Conservation (phyloP, 768 basidiomycete genomes). For the Boletus reticulatus region DNA sequence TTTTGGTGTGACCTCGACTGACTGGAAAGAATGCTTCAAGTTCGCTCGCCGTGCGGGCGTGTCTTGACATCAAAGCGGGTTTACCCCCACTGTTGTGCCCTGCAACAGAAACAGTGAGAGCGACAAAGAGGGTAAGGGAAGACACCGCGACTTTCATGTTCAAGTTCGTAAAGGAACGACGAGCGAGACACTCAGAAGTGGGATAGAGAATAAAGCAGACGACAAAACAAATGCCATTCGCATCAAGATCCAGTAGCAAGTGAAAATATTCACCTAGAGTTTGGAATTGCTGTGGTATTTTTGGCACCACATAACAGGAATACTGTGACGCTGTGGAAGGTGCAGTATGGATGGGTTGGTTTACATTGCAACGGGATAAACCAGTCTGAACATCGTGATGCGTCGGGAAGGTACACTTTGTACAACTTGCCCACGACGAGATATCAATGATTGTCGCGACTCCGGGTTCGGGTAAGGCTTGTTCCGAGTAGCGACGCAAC, state of each 20-base stretch:
- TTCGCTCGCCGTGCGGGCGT: background rate
- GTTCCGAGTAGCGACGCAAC: too few relatives aligned
- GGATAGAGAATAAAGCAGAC: background rate
- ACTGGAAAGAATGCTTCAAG: background rate
- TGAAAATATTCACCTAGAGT: background rate
- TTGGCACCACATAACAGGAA: background rate
- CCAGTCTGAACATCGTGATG: too few relatives aligned
- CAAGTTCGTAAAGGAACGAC: background rate
- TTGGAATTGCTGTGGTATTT: conserved; percentile 3
- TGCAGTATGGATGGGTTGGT: too few relatives aligned
- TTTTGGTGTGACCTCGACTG: background rate
- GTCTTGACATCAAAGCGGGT: conserved; percentile 5
- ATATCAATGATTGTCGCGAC: too few relatives aligned
- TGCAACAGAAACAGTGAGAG: background rate
- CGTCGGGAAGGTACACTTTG: too few relatives aligned
- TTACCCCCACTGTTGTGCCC: background rate
- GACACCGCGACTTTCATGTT: conserved; percentile 1
- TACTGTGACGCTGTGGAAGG: too few relatives aligned
- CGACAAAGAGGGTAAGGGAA: background rate
- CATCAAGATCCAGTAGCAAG: background rate
- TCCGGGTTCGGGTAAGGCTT: too few relatives aligned
- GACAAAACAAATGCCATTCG: too few relatives aligned
- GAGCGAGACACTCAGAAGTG: background rate
- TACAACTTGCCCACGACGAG: too few relatives aligned
- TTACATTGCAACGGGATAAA: too few relatives aligned